phyloP scores from a whole-genome alignment of 2,329 filamentous ascomycete species.

The Colletotrichum sansevieriae region DNA sequence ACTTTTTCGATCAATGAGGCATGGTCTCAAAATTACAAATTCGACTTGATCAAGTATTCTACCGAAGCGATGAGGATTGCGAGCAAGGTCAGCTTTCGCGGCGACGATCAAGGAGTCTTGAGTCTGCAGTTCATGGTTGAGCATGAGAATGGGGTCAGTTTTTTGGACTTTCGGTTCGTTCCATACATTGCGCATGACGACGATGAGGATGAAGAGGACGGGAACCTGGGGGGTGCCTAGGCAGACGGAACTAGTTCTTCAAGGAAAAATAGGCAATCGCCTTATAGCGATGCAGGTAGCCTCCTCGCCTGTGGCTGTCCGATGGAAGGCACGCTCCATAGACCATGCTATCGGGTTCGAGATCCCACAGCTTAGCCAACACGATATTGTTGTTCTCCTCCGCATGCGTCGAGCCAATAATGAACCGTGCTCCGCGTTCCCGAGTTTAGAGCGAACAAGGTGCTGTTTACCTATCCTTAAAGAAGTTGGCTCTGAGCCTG shows the following conservation, averaged over 20 bases:
- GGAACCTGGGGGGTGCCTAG: background rate
- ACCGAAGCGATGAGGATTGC: constrained; percentile 93
- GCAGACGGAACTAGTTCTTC: background rate
- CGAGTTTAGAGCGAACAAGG: constrained; percentile 23
- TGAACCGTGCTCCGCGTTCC: constrained; percentile 29
- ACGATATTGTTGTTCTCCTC: constrained; percentile 13
- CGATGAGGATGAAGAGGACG: constrained; percentile 54
- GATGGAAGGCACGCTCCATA: background rate
- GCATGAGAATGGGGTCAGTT: constrained; percentile 78
- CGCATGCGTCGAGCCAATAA: constrained; percentile 26
- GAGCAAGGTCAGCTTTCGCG: constrained; percentile 90
- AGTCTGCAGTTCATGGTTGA: constrained; percentile 98
- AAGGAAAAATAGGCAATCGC: background rate
- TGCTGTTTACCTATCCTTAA: constrained; percentile 20
- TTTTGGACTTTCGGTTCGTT: constrained; percentile 87
- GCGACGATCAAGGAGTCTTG: constrained; percentile 89
- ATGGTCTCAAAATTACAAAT: constrained; percentile 84
- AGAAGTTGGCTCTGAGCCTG: constrained; percentile 13
- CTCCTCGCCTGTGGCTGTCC: no score
- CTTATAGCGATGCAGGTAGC: background rate
- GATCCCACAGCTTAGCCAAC: constrained; percentile 1
- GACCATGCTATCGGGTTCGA: background rate
- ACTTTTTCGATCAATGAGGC: constrained; percentile 75
- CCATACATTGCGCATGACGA: constrained; percentile 76
- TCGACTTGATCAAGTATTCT: constrained; percentile 86